These are phyloP conservation scores for Agaricus blazei DNA, from an alignment of 768 basidiomycete genomes.

Conservation along the genomic window DNA sequence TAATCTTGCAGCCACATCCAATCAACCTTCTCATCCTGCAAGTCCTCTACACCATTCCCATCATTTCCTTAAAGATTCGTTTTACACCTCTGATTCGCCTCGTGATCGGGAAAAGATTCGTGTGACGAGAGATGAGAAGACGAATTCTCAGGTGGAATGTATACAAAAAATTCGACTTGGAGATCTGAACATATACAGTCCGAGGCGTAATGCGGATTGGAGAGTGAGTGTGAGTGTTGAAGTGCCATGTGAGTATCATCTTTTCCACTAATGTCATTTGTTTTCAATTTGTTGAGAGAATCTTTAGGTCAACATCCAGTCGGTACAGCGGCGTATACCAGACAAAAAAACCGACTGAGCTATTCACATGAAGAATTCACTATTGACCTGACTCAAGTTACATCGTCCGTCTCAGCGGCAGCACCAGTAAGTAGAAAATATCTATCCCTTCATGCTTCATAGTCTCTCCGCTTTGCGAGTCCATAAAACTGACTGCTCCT, in stretches of 20 bases:
- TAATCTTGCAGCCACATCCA: conserved; percentile 56
- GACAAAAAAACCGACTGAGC: conserved; percentile 86
- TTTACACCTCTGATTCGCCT: conserved; percentile 47
- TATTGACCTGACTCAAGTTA: conserved; percentile 93
- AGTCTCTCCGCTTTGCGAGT: not conserved
- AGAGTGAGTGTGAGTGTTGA: conserved; percentile 91
- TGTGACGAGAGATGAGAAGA: conserved; percentile 80
- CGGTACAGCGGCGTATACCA: conserved; percentile 53
- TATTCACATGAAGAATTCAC: conserved; percentile 92
- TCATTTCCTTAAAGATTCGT: conserved; percentile 72
- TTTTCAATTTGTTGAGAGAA: not conserved
- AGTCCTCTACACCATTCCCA: conserved; percentile 73
- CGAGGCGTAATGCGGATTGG: conserved; percentile 85
- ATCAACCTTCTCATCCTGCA: conserved; percentile 44
- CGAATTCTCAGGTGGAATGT: conserved; percentile 55
- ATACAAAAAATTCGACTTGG: conserved; percentile 81
- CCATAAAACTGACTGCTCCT: not conserved
- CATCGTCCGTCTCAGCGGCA: conserved; percentile 42
- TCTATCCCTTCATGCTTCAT: not conserved
- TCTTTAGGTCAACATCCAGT: conserved; percentile 61
- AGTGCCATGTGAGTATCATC: conserved; percentile 58
- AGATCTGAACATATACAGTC: conserved; percentile 83
- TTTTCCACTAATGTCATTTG: not conserved
- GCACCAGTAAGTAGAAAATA: conserved; percentile 37
- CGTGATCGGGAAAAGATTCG: conserved; percentile 60